A percentile compares a stretch with the other conserved stretches of the same genome.
Conservation (phyloP, 257 asterid species). For the Verbascum thapsus region DNA sequence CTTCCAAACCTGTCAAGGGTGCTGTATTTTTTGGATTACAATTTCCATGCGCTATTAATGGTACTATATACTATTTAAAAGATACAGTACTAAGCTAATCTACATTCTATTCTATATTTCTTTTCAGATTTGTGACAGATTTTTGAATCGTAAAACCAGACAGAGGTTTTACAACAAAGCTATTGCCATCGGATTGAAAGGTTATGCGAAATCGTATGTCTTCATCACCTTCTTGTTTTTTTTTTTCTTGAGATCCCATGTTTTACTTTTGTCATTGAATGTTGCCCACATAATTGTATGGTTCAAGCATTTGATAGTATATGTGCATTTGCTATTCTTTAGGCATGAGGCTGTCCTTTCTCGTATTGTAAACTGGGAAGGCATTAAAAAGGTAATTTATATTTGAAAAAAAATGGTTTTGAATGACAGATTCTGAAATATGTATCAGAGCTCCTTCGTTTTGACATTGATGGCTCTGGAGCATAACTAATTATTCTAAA, state of each 20-base stretch:
- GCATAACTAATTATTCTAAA: constrained; percentile 19
- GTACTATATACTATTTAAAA: too few species aligned
- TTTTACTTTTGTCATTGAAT: neutral
- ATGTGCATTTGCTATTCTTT: constrained; percentile 32
- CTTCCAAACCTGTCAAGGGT: too few species aligned
- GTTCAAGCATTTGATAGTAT: constrained; percentile 15
- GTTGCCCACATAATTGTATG: constrained; percentile 1
- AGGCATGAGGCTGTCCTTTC: constrained; percentile 79
- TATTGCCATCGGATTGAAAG: constrained; percentile 73
- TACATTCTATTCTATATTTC: constrained; percentile 15
- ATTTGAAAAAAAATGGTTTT: neutral
- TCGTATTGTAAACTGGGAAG: constrained; percentile 91
- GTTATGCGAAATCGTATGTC: constrained; percentile 67
- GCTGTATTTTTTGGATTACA: too few species aligned
- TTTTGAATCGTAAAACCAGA: constrained; percentile 65
- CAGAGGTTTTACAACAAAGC: constrained; percentile 77
- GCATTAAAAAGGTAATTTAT: constrained; percentile 72
- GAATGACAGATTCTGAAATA: constrained; percentile 1
- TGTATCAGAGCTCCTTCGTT: too few species aligned
- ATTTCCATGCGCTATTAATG: too few species aligned
- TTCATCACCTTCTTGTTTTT: constrained; percentile 19
- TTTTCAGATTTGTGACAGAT: constrained; percentile 87
- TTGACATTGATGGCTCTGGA: neutral
- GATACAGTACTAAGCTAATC: too few species aligned
- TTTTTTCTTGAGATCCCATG: constrained; percentile 21